These are phyloP conservation scores for Talaromyces piceae DNA, from an alignment of 2,329 filamentous ascomycete species.

Conservation along the genomic window DNA sequence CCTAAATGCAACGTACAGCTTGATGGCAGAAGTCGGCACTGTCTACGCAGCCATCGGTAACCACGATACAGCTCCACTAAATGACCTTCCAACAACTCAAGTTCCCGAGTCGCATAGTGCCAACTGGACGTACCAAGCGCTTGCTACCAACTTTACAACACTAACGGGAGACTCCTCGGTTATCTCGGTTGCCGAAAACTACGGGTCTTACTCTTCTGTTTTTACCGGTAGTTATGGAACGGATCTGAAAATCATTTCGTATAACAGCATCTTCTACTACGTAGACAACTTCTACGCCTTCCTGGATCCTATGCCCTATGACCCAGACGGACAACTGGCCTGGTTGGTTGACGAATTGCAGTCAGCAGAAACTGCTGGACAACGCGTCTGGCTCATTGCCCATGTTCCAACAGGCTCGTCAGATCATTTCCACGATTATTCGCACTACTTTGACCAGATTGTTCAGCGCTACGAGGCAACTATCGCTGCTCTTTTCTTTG, in stretches of 20 bases:
- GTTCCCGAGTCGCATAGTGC: conserved; percentile 31
- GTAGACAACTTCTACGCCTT: conserved; percentile 52
- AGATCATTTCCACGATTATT: conserved; percentile 48
- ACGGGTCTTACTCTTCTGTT: conserved; percentile 46
- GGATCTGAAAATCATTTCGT: conserved; percentile 47
- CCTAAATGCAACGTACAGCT: conserved; percentile 41
- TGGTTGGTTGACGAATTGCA: conserved; percentile 46
- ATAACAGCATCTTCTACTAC: conserved; percentile 56
- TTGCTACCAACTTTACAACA: conserved; percentile 41
- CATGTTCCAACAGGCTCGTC: conserved; percentile 49
- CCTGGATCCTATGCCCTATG: conserved; percentile 42
- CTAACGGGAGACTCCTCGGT: conserved; percentile 38
- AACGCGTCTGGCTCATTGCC: conserved; percentile 52
- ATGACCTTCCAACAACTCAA: conserved; percentile 41
- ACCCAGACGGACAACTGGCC: conserved; percentile 46
- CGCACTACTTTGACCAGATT: conserved; percentile 48
- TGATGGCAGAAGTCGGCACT: conserved; percentile 39
- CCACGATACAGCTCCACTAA: conserved; percentile 50
- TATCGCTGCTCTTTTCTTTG: conserved; percentile 51
- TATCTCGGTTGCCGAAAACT: conserved; percentile 29
- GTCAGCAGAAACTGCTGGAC: conserved; percentile 43
- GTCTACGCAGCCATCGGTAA: conserved; percentile 52
- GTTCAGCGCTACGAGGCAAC: conserved; percentile 48
- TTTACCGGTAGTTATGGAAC: conserved; percentile 35
- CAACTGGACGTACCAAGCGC: conserved; percentile 48